Evolutionary conservation across 306 rosid genomes (phyloP).

Genomic region (Malus domestica): DNA sequence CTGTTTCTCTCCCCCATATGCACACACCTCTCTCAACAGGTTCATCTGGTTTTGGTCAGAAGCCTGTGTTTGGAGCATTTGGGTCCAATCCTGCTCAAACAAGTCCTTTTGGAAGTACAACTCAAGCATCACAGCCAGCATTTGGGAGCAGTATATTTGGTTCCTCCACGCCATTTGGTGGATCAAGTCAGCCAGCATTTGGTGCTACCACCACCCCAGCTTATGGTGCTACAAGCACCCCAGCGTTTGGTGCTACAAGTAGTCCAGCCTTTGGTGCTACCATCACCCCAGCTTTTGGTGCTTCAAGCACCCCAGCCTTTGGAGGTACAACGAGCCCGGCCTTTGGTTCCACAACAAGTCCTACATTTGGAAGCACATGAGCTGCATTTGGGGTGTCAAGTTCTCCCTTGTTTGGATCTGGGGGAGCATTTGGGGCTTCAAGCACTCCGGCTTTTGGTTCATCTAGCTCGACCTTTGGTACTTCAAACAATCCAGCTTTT

Average conservation of each 20-base stretch:
- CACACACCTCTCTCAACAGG: conserved; percentile 25
- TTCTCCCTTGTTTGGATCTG: conserved; percentile 55
- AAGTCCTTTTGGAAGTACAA: conserved; percentile 67
- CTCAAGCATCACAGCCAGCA: conserved; percentile 54
- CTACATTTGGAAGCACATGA: conserved; percentile 59
- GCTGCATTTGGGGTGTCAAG: conserved; percentile 48
- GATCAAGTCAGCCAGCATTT: conserved; percentile 24
- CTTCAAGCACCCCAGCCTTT: conserved; percentile 34
- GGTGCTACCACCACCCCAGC: too few relatives aligned
- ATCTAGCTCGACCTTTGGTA: conserved; percentile 33
- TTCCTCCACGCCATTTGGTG: too few relatives aligned
- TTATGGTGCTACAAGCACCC: conserved; percentile 7
- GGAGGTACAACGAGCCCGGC: conserved; percentile 31
- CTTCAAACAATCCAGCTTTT: conserved; percentile 48
- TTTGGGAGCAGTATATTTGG: conserved; percentile 32
- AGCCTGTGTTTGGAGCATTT: conserved; percentile 75
- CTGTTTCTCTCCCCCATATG: not conserved
- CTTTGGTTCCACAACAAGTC: conserved; percentile 55
- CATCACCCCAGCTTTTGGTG: conserved; percentile 37
- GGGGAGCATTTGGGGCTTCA: conserved; percentile 64
- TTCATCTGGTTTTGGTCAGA: conserved; percentile 75
- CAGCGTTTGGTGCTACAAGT: conserved; percentile 26
- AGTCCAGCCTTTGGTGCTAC: conserved; percentile 50
- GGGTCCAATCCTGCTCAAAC: conserved; percentile 66
- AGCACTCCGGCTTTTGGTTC: conserved; percentile 52